Base-by-base conservation (phyloP, 306 rosid species). In the Ziziphus jujuba region DNA sequence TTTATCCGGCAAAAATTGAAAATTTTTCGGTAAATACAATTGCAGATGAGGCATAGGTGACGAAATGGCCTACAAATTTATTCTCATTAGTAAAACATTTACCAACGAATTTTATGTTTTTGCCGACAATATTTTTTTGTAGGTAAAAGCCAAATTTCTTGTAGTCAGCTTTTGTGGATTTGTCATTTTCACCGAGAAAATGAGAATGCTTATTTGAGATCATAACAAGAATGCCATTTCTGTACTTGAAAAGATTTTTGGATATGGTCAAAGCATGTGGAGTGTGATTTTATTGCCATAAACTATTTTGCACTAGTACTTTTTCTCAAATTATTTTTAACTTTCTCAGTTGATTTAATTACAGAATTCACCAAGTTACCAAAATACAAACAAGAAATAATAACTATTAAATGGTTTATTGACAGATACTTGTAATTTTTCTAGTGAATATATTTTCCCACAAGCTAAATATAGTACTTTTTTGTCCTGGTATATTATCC, bases 291-390 rank as follows among this genome's bases (percentile, higher is more conserved):
- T 75, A 75, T 90, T 72, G 84, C 81, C 75, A 87, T 87, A 63
- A 90, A 90, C 13, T 90, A 80, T 82, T 90, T 90, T 71, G 97
- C 97, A 40, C 74, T 87, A 95, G 95, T 90, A 90, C 16, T 59
- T 70, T 11, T 40, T 38, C n/a, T n/a, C 47, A 7, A 55, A 67
- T 6, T 49, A 8, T 49, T 19, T 3, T 1, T 49, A 17, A 49
- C 10, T 49, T 49, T n/a, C 22, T 49, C 22, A 9, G 45, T 49
- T 6, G 7, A 16, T 49, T 16, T 5, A 6, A 49, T n/a, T 49
- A 14, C 14, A 16, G 12, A 1, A 15, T 3, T 14, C 16, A 3
- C 12, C 45, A 40, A 40, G 24, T 5, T 50, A 50, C 9, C 5
- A 50, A 16, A 2, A 19, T 50, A 50, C 6, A 9, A 40, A 8